Percentiles rank a stretch among this genome's conserved stretches.
Conservation (phyloP, 75 land plant genomes). For the Ceratopteris richardii region DNA sequence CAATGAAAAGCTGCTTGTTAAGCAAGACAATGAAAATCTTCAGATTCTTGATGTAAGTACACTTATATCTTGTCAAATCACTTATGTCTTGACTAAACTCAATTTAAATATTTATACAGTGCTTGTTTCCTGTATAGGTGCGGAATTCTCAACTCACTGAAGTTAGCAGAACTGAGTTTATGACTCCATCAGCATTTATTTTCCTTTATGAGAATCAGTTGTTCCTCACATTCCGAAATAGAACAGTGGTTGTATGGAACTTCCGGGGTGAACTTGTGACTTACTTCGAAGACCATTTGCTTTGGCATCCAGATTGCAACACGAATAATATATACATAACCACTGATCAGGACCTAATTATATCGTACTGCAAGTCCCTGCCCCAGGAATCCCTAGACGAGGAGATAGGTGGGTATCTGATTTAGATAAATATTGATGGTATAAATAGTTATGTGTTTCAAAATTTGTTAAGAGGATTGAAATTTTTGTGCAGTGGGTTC, state of each 20-base stretch:
- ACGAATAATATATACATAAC: constrained; percentile 97
- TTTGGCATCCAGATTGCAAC: constrained; percentile 98
- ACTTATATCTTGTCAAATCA: too few species aligned
- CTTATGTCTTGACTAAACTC: too few species aligned
- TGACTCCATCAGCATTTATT: constrained; percentile 97
- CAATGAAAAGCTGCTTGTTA: constrained; percentile 98
- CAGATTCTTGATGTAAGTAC: constrained; percentile 92
- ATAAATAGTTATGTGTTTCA: background rate
- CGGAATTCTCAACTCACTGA: constrained; percentile 69
- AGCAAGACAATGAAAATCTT: constrained; percentile 98
- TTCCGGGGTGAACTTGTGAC: constrained; percentile 98
- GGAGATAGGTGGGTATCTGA: constrained; percentile 39
- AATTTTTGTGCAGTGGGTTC: constrained; percentile 60
- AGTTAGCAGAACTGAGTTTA: constrained; percentile 88
- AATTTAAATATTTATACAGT: too few species aligned
- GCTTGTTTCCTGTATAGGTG: constrained; percentile 42
- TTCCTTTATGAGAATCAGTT: constrained; percentile 92
- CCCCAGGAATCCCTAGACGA: constrained; percentile 51
- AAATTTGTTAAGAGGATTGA: background rate
- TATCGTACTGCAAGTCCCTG: constrained; percentile 94
- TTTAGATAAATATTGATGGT: background rate
- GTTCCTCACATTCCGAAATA: constrained; percentile 81
- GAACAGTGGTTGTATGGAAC: constrained; percentile 96
- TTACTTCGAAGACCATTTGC: constrained; percentile 92
- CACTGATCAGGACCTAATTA: constrained; percentile 96